phyloP scores from a whole-genome alignment of 2,329 filamentous ascomycete species.

The Colletotrichum sp. region DNA sequence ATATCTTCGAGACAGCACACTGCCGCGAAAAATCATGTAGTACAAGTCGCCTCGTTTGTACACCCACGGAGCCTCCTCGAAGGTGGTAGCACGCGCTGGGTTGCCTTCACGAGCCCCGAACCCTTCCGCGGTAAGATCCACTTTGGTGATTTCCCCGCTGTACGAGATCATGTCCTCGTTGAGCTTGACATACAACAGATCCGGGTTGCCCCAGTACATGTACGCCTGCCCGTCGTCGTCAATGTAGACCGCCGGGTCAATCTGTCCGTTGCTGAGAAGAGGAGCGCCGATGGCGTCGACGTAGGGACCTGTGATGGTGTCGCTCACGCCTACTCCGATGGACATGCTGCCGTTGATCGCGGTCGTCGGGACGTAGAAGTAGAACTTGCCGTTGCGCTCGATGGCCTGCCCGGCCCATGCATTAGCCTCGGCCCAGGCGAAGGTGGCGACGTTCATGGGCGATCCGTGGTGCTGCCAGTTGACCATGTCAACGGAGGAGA shows the following conservation, averaged over 20 bases:
- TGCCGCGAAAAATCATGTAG: neutral
- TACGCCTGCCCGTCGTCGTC: slow-evolving; percentile 48
- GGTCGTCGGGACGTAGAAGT: slow-evolving; percentile 31
- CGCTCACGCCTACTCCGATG: neutral
- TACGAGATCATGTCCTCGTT: slow-evolving; percentile 45
- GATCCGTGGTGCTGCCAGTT: slow-evolving; percentile 36
- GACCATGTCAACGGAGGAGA: slow-evolving; percentile 35
- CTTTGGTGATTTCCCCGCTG: slow-evolving; percentile 20
- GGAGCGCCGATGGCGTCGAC: neutral
- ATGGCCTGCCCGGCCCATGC: slow-evolving; percentile 38
- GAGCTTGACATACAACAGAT: slow-evolving; percentile 40
- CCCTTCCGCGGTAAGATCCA: neutral
- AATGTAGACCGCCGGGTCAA: slow-evolving; percentile 44
- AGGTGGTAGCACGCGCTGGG: neutral
- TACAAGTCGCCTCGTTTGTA: neutral
- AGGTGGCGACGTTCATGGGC: slow-evolving; percentile 29
- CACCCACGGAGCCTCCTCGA: neutral
- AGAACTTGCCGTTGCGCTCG: slow-evolving; percentile 35
- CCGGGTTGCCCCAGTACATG: slow-evolving; percentile 27
- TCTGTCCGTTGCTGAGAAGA: slow-evolving; percentile 16
- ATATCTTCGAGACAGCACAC: neutral
- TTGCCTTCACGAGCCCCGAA: neutral
- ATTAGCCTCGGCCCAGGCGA: slow-evolving; percentile 36
- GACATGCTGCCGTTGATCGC: slow-evolving; percentile 25
- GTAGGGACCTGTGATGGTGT: neutral